A percentile compares a stretch with the other conserved stretches of the same genome.
Conservation (phyloP, 129 eudicot genomes). For the Ambrosia trifida region DNA sequence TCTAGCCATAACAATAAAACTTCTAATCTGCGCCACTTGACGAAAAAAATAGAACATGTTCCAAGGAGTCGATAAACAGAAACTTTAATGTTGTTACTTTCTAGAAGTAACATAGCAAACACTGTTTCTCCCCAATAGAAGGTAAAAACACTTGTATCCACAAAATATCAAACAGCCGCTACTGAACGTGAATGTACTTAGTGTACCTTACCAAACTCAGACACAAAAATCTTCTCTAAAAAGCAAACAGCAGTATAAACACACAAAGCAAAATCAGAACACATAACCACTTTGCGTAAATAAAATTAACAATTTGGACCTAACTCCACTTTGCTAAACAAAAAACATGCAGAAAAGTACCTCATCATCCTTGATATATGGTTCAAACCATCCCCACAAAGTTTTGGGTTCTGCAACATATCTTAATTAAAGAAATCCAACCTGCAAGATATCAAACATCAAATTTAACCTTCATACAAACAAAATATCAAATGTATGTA, state of each 20-base stretch:
- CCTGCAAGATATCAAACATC: too few species aligned
- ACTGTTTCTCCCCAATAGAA: background rate
- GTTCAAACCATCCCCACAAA: slow-evolving; percentile 96
- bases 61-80: background rate
- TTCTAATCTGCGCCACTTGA: background rate
- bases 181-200: slow-evolving; percentile 9
- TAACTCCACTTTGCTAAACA: background rate
- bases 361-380: slow-evolving; percentile 91
- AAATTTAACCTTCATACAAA: too few species aligned
- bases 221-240: background rate
- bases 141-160: background rate
- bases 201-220: background rate
- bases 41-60: background rate
- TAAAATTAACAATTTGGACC: background rate
- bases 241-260: background rate
- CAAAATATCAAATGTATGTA: too few species aligned
- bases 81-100: background rate
- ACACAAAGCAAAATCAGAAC: background rate
- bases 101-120: background rate
- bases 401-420: slow-evolving; percentile 96
- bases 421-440: slow-evolving; percentile 90
- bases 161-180: slow-evolving; percentile 8
- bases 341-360: slow-evolving; percentile 35
- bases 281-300: background rate
- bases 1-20: background rate